Conservation (phyloP, 2,329 filamentous ascomycete species). For the Colletotrichum gloeosporioides region DNA sequence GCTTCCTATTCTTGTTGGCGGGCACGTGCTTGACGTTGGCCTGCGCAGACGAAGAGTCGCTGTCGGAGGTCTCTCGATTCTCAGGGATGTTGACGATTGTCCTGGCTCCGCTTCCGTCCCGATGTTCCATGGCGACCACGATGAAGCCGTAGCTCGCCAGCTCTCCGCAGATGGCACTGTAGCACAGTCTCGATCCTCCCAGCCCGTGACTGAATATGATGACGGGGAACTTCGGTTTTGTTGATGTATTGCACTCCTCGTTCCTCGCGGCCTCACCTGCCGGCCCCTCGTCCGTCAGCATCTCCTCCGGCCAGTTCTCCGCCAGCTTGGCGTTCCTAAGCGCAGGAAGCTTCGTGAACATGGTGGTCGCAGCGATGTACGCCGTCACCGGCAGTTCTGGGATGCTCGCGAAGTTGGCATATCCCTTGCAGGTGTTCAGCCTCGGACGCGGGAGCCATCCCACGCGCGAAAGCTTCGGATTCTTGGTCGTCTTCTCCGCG, state of each 20-base stretch:
- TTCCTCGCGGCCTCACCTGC: conserved; percentile 36
- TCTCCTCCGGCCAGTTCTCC: conserved; percentile 53
- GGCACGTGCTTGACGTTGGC: conserved; percentile 29
- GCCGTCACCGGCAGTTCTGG: conserved; percentile 53
- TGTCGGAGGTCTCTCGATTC: conserved; percentile 37
- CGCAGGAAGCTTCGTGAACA: conserved; percentile 70
- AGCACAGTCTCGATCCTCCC: conserved; percentile 67
- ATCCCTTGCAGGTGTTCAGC: conserved; percentile 60
- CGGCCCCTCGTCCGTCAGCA: conserved; percentile 37
- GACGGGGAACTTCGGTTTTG: conserved; percentile 60
- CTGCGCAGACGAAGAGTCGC: conserved; percentile 31
- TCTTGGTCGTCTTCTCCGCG: background rate
- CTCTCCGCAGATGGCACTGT: conserved; percentile 68
- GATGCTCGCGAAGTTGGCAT: conserved; percentile 65
- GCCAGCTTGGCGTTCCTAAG: conserved; percentile 66
- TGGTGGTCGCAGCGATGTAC: conserved; percentile 61
- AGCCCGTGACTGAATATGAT: conserved; percentile 72
- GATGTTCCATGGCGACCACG: conserved; percentile 68
- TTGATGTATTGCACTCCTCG: conserved; percentile 23
- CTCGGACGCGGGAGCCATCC: conserved; percentile 68
- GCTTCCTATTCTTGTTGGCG: conserved; percentile 36
- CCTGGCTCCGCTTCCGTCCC: conserved; percentile 67
- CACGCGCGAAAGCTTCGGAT: conserved; percentile 51
- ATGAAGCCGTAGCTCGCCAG: conserved; percentile 71
- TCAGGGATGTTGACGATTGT: conserved; percentile 64